Conservation (phyloP, 345 rosid genomes). For the Camelina neglecta region DNA sequence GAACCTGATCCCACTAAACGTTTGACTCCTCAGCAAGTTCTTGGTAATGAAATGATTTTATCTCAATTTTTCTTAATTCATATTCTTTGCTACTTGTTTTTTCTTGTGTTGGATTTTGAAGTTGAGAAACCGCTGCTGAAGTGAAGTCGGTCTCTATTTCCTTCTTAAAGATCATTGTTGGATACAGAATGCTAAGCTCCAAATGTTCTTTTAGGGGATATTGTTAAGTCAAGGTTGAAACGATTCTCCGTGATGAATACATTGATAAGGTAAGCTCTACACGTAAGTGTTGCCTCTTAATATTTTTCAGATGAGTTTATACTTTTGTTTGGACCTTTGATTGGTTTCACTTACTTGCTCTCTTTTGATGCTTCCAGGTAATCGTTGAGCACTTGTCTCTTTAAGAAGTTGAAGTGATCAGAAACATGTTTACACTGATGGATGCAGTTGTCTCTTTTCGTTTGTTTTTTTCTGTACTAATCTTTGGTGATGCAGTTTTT, state of each 20-base stretch:
- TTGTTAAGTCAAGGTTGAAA: slow-evolving; percentile 93
- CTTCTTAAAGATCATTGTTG: slow-evolving; percentile 74
- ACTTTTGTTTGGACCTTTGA: not conserved
- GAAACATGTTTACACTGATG: slow-evolving; percentile 90
- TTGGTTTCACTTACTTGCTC: slow-evolving; percentile 14
- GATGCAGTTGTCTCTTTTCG: slow-evolving; percentile 43
- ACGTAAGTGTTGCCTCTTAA: slow-evolving; percentile 51
- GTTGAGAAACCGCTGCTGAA: not conserved
- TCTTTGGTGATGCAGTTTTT: too few relatives aligned
- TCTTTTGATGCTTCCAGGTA: slow-evolving; percentile 54
- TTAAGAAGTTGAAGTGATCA: slow-evolving; percentile 90
- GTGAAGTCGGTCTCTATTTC: not conserved
- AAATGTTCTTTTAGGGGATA: slow-evolving; percentile 95
- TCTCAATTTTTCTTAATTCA: not conserved
- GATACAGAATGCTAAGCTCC: slow-evolving; percentile 93
- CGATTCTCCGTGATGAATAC: slow-evolving; percentile 96
- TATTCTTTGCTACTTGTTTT: not conserved
- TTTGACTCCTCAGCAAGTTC: slow-evolving; percentile 90
- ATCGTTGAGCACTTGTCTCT: slow-evolving; percentile 89
- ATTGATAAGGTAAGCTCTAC: slow-evolving; percentile 87
- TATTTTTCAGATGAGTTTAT: not conserved
- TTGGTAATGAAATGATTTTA: slow-evolving; percentile 52
- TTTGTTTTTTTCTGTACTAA: too few relatives aligned
- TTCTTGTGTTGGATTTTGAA: not conserved
- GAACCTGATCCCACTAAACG: slow-evolving; percentile 80